phyloP scores from a whole-genome alignment of 2,329 filamentous ascomycete genomes.

The Emergomyces pasteurianus region DNA sequence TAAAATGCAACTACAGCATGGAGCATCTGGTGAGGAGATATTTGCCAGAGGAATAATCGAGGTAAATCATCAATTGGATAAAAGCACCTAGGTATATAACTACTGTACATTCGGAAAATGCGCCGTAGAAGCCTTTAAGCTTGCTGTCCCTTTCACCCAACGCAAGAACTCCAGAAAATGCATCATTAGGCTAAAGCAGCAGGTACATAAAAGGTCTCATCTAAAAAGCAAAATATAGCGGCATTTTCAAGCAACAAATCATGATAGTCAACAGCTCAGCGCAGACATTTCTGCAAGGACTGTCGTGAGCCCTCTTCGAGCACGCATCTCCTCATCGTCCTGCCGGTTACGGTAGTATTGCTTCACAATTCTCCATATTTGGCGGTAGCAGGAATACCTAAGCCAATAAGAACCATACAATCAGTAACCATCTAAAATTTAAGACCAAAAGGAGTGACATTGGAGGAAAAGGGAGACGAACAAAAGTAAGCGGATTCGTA shows the following conservation, averaged over 20 bases:
- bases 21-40: too few relatives aligned
- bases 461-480: constrained; percentile 13
- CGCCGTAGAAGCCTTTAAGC: not conserved
- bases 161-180: not conserved
- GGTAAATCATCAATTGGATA: not conserved
- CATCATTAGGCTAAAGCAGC: not conserved
- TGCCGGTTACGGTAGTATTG: constrained; percentile 29
- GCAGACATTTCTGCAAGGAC: constrained; percentile 20
- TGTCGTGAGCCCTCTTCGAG: constrained; percentile 24
- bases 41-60: not conserved
- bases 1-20: not conserved
- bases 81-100: not conserved
- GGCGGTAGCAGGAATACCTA: constrained; percentile 31
- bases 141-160: not conserved
- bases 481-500: constrained; percentile 24
- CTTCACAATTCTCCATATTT: constrained; percentile 24
- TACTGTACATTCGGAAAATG: not conserved
- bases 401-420: not conserved
- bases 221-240: not conserved
- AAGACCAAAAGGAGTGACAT: not conserved
- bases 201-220: not conserved
- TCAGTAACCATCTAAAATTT: constrained; percentile 2
- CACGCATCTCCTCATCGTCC: constrained; percentile 25
- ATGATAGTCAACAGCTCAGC: constrained; percentile 9
- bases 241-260: not conserved